Base-by-base conservation (phyloP, 768 basidiomycete species). In the Astraeus odoratus region DNA sequence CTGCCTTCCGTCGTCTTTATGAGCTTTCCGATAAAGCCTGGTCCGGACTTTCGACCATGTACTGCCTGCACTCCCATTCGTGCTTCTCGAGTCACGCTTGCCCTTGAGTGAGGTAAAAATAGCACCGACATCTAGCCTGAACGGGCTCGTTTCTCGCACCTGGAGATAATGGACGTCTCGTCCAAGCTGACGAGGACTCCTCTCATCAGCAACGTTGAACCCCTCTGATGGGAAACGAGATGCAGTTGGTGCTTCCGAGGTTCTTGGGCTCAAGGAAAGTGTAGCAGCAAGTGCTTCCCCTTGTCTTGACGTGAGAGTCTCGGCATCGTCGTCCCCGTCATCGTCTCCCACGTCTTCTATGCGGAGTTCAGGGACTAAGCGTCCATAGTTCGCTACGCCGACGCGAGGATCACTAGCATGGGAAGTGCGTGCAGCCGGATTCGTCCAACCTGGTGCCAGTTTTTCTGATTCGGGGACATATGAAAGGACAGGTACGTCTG, bases 251-350 rank as follows among this genome's bases (percentile, higher is more conserved):
- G 53, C 62, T 53, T 69, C 64, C 13, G 64, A 64, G 5, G 66
- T 75, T 23, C 75, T 67, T 5, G 75, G 75, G 46, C 74, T 74
- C 46, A 76, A 53, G 37, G 59, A 67, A 33, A 73, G 61, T 4
- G 74, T 57, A 2, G 73, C 73, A 24, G 68, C 67, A 23, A 70
- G 68, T 16, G 70, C 34, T 47, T 61, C 63, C 43, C 52, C 57
- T 39, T 56, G 64, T 48, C 58, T 53, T 18, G 62, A 59, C 16
- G 54, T 57, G 23, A 66, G 56, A 15, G 59, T 65, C 41, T 58
- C 59, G 35, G 56, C 51, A 48, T 64, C 66, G 13, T 55, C 52
- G 39, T 66, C 59, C 26, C 46, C 52, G 40, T 42, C 39, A 35
- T 50, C 53, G 31, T 49, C 42, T 30, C 52, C 61, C 27, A 34